Percentiles rank a stretch among this genome's conserved stretches.
Conservation (phyloP, 805 yeast genomes). For the Citeromyces matritensis region DNA sequence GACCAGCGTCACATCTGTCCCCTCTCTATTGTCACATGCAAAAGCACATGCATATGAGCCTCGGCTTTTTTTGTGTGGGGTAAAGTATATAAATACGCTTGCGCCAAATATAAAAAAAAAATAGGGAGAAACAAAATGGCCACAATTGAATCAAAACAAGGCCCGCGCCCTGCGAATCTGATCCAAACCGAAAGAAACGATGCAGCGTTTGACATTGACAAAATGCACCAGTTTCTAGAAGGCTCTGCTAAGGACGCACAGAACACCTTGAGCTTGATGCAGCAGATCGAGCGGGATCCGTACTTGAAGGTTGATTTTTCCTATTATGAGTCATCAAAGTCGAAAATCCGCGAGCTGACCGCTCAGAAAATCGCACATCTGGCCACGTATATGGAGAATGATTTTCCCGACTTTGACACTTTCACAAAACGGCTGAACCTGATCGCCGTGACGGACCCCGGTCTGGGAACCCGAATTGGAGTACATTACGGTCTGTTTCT, state of each 20-base stretch:
- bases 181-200: conserved; percentile 29
- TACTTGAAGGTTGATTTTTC: conserved; percentile 34
- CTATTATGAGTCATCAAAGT: conserved; percentile 43
- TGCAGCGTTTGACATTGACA: conserved; percentile 24
- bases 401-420: conserved; percentile 19
- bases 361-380: conserved; percentile 48
- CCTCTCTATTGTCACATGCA: too few relatives aligned
- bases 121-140: conserved; percentile 10
- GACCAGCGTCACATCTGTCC: too few relatives aligned
- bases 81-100: too few relatives aligned
- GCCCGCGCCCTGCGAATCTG: conserved; percentile 18
- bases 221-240: conserved; percentile 42
- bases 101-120: too few relatives aligned
- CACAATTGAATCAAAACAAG: conserved; percentile 12
- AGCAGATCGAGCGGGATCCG: conserved; percentile 56
- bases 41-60: too few relatives aligned
- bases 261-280: conserved; percentile 30
- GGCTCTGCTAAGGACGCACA: conserved; percentile 27
- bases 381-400: conserved; percentile 38
- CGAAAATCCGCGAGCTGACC: conserved; percentile 41
- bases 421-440: conserved; percentile 47
- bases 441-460: conserved; percentile 61
- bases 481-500: conserved; percentile 81
- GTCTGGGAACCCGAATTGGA: conserved; percentile 68
- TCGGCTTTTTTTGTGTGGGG: too few relatives aligned